Base-by-base conservation (phyloP, 805 yeast genomes). In the Lachancea sp. region DNA sequence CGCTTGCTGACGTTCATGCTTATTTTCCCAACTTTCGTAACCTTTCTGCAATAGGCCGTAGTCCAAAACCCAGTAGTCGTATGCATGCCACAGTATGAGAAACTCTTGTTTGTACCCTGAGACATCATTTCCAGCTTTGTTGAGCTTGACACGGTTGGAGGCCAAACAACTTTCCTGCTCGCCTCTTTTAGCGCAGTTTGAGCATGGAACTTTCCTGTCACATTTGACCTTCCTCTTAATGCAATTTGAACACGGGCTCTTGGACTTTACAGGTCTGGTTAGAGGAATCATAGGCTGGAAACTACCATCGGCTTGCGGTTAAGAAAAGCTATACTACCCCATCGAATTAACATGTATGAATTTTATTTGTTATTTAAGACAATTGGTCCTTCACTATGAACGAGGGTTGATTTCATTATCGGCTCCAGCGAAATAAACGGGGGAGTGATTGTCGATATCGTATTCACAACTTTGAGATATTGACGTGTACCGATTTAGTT, bases 401-500 rank as follows among this genome's bases (percentile, higher is more conserved):
- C 37, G 37, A 23, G 21, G 3, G 21, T 22, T 25, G 4, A 25
- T n/a, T 25, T 25, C 6, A 4, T 7, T n/a, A 25, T 5, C 12
- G 13, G 13, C 15, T 21, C n/a, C n/a, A n/a, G n/a, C n/a, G n/a
- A n/a, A n/a, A 15, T 28, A 18, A 9, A 34, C 37, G 37, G 15
- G 21, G 3, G 21, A 13, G 5, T 15, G 8, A 11, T 30, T 17
- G 34, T 9, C 16, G 8, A n/a, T 9, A 11, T 30, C 22, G 9
- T 6, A 22, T 22, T 36, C 18, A 41, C 8, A 41, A 30, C 24
- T 41, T 41, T 6, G 45, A 34, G 12, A 55, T 35, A 34, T 50
- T 56, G 19, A 85, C 76, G 52, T 80, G 85, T 40, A 84, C 78
- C 37, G 89, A 75, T 69, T 84, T 85, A 42, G 75, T 71, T 66